Evolutionary conservation across 495 filamentous ascomycete genomes (phyloP), one percentile per base, ranked within the genome.

Genomic region (Aspergillus hancockii): DNA sequence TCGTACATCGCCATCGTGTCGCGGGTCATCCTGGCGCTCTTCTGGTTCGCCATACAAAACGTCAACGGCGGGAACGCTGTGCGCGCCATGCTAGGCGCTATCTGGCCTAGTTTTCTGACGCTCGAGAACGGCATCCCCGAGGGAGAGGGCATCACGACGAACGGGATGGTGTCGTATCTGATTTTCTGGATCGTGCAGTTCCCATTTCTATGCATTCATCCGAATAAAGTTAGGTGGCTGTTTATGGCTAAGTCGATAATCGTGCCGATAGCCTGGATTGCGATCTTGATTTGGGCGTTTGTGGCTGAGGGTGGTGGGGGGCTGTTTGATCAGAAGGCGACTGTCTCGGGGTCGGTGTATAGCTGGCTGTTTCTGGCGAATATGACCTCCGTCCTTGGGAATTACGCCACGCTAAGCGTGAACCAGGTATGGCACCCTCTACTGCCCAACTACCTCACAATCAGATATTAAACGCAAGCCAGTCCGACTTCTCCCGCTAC

Each of bases 31-130:
- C 77, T 90, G 6, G 87, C 86, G 8, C 72, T 89, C 63, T 89
- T 90, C 72, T 90, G 88, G 88, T 84, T 89, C 25, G 85, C 84
- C 14, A 88, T 91, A 52, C 83, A 89, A 65, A 81, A 84, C 25
- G 82, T 83, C 54, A 89, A 86, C 62, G 88, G 88, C 9, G 86
- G 84, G 0, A 84, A 86, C 62, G 81, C 83, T 23, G 75, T 88
- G 28, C 80, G 79, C 1, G 84, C 87, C 49, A 89, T 89, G 85
- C 76, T 90, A 18, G 79, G 79, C 12, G 85, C 87, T 5, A 89
- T 89, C 65, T 89, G 87, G 77, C 85, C 86, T 4, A 83, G 81
- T 23, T 88, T 84, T 59, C 70, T 76, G 54, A 71, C 74, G 16
- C 71, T 87, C 21, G 72, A 75, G 4, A 88, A 88, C 63, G 64